These are phyloP conservation scores for Earliella scabrosa DNA, from an alignment of 1,284 basidiomycete species.

Conservation along the genomic window DNA sequence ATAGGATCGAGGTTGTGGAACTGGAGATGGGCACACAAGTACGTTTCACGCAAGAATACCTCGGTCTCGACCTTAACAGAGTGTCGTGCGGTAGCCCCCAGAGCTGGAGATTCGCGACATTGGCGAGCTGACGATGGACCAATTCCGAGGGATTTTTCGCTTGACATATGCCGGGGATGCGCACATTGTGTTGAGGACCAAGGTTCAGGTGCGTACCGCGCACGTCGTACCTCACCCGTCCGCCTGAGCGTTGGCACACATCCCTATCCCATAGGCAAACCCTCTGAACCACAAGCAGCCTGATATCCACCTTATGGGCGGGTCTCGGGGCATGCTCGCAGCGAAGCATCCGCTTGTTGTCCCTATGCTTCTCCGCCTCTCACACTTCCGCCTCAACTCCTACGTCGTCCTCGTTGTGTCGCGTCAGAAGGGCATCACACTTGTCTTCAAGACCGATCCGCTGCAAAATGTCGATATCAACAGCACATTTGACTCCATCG, in stretches of 20 bases:
- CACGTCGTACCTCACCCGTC: neutral
- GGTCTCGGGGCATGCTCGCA: slow-evolving; percentile 83
- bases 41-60: slow-evolving; percentile 29
- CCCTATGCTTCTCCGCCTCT: slow-evolving; percentile 98
- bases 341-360: slow-evolving; percentile 94
- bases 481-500: slow-evolving; percentile 97
- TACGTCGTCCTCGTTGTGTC: slow-evolving; percentile 98
- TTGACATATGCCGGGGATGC: slow-evolving; percentile 97
- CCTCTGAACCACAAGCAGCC: slow-evolving; percentile 91
- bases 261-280: slow-evolving; percentile 70
- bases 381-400: slow-evolving; percentile 90
- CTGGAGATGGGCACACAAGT: slow-evolving; percentile 98
- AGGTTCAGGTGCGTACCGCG: slow-evolving; percentile 80
- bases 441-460: slow-evolving; percentile 99
- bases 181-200: slow-evolving; percentile 93
- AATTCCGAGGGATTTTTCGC: slow-evolving; percentile 97
- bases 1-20: slow-evolving; percentile 96
- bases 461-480: slow-evolving; percentile 98
- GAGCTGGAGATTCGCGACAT: slow-evolving; percentile 98
- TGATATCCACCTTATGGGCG: slow-evolving; percentile 79
- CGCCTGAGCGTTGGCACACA: too few species aligned
- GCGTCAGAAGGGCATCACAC: slow-evolving; percentile 95
- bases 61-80: neutral
- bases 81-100: slow-evolving; percentile 74
- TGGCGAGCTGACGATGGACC: slow-evolving; percentile 93